Evolutionary conservation across 176 grass and related monocot genomes (phyloP), one percentile per base, ranked within the genome.

Genomic region (Chrysopogon serrulatus): DNA sequence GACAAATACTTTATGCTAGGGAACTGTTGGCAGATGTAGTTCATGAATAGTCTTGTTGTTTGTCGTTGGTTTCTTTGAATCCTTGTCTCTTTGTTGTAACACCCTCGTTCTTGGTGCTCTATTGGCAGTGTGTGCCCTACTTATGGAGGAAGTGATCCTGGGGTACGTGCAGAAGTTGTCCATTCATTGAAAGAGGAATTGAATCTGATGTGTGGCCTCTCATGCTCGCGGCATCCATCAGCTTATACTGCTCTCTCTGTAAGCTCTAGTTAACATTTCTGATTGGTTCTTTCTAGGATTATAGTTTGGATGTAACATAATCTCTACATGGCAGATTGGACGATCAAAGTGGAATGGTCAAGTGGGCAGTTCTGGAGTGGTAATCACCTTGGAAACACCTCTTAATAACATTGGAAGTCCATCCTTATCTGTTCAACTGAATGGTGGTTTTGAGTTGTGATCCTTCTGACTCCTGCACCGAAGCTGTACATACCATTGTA

Each of bases 281-380:
- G 57, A 48, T 56, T 72, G 40, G 12, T 65, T 34, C n/a, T 79
- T 81, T 57, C 44, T 66, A 36, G 1, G 10, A 64, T 74, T 30
- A 13, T 73, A 71, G 65, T 77, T 72, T 78, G 16, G n/a, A 19
- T 65, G 44, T 86, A 83, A 79, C 36, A 32, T 8, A 73, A 23
- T 24, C n/a, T 83, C 11, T 27, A 27, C 27, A 44, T 83, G 35
- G 56, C 80, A 98, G 96, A 82, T 98, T 88, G 96, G 96, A 83
- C 89, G 93, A 87, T 98, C 96, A 0, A 98, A 95, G 88, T 98
- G 96, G 96, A 98, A 96, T 82, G 93, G 96, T 23, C 87, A 95
- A 90, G 49, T 90, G 36, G 96, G 96, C 32, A 98, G 86, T 87
- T 90, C 96, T 13, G 96, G 96, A 70, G 73, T 98, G 48, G 96